A percentile compares a stretch with the other conserved stretches of the same genome.
These are phyloP conservation scores for Debaryomyces castellii DNA, from an alignment of 805 yeast genomes.

Conservation along the genomic window DNA sequence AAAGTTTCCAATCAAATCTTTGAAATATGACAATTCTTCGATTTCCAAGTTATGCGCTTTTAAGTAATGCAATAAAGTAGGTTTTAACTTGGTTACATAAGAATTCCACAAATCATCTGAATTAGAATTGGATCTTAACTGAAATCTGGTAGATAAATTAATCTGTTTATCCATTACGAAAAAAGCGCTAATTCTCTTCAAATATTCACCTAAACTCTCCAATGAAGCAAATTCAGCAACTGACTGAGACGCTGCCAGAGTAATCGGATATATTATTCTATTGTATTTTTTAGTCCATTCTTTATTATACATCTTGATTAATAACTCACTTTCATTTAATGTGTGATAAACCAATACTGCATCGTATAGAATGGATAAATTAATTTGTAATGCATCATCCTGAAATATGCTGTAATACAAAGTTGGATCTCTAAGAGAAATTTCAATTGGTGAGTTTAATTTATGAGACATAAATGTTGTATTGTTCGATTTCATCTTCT, in stretches of 20 bases:
- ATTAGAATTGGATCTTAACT: conserved; percentile 60
- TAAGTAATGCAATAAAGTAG: conserved; percentile 52
- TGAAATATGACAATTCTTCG: conserved; percentile 52
- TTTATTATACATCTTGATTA: conserved; percentile 62
- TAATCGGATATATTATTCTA: conserved; percentile 64
- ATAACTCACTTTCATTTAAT: conserved; percentile 59
- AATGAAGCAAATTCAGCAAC: conserved; percentile 27
- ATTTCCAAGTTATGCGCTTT: conserved; percentile 38
- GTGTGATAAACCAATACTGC: conserved; percentile 79
- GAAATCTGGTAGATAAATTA: conserved; percentile 59
- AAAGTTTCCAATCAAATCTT: conserved; percentile 65
- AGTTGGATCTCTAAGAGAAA: conserved; percentile 63
- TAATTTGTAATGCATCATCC: conserved; percentile 40
- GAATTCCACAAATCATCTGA: conserved; percentile 77
- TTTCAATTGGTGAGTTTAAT: conserved; percentile 84
- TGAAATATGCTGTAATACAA: conserved; percentile 49
- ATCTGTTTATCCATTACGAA: conserved; percentile 73
- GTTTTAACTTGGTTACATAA: conserved; percentile 55
- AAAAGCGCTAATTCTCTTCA: conserved; percentile 70
- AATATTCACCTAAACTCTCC: conserved; percentile 49
- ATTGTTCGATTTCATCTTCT: conserved; percentile 41
- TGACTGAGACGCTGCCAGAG: conserved; percentile 21
- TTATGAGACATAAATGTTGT: conserved; percentile 50
- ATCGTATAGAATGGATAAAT: conserved; percentile 76
- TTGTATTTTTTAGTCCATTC: conserved; percentile 74